Base-by-base conservation (phyloP, 495 filamentous ascomycete species). In the Rhizodiscina lignyota region DNA sequence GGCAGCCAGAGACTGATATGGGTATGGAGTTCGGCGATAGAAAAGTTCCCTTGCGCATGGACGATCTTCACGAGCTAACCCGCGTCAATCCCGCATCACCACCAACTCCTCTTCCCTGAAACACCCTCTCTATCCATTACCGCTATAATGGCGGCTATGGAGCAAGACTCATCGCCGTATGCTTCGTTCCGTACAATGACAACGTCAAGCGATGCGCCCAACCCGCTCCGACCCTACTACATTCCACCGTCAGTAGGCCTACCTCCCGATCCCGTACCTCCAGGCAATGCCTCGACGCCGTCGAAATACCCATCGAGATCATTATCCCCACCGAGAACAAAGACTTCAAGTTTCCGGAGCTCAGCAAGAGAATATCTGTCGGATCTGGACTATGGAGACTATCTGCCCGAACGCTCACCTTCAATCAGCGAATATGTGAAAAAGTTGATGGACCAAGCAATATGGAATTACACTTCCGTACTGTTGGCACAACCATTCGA, bases 221-320 rank as follows among this genome's bases (percentile, higher is more conserved):
- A 97, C 57, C 89, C 89, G 38, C 66, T 96, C 30, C 70, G 89
- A 41, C 89, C 89, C 1, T 97, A 97, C 59, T 94, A 97, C 59
- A 73, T 83, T 44, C 85, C 87, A 16, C 83, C 85, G 3, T 70
- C 82, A 2, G 73, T 85, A 37, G 73, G 78, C 18, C 64, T 72
- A 13, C 45, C 50, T 8, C 41, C 51, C 5, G 33, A 35, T 21
- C 18, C 33, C 17, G 6, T 17, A 10, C 8, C 33, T n/a, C 15
- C 20, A 6, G 30, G 10, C 17, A 10, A 6, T 10, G 17, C 8
- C 18, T 6, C 10, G 10, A 31, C 41, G 6, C 20, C 44, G 12
- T 44, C 39, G 13, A 30, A 39, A 16, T 37, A 13, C 24, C 24
- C 24, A 13, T 27, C 13, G 6, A 27, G 24, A n/a, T n/a, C n/a